A percentile compares a stretch with the other conserved stretches of the same genome.
Evolutionary conservation across 257 asterid species (phyloP).

Genomic region (Coffea canephora): DNA sequence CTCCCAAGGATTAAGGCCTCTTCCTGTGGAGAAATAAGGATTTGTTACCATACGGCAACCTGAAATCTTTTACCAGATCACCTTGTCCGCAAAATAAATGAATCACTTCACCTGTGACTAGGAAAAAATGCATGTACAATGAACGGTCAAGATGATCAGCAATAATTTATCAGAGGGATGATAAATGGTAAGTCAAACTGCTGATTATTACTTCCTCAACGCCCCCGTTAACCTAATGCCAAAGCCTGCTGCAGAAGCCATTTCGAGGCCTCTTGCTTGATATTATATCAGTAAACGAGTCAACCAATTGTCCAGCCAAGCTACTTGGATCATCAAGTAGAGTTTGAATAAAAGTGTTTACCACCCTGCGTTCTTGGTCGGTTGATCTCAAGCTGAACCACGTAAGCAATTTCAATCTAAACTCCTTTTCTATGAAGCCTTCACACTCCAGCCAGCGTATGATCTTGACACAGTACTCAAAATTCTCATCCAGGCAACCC

Average conservation of each 20-base stretch:
- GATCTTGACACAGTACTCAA: slow-evolving; percentile 77
- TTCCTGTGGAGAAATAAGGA: slow-evolving; percentile 16
- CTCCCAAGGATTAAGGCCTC: slow-evolving; percentile 6
- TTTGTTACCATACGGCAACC: slow-evolving; percentile 14
- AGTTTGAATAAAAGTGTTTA: slow-evolving; percentile 77
- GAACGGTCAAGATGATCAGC: slow-evolving; percentile 25
- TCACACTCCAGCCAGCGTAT: slow-evolving; percentile 92
- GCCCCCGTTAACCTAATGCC: slow-evolving; percentile 35
- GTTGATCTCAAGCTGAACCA: slow-evolving; percentile 92
- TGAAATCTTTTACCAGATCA: slow-evolving; percentile 9
- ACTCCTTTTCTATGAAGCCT: slow-evolving; percentile 70
- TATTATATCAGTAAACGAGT: slow-evolving; percentile 42
- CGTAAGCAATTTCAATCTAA: slow-evolving; percentile 79
- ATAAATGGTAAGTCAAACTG: slow-evolving; percentile 15
- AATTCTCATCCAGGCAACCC: slow-evolving; percentile 69
- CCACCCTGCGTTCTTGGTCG: slow-evolving; percentile 90
- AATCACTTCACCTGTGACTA: slow-evolving; percentile 22
- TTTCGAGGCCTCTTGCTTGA: slow-evolving; percentile 46
- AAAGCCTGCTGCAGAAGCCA: slow-evolving; percentile 48
- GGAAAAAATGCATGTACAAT: slow-evolving; percentile 33
- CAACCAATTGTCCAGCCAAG: slow-evolving; percentile 73
- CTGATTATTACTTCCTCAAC: not conserved
- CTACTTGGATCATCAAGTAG: slow-evolving; percentile 73
- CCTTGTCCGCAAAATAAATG: slow-evolving; percentile 24
- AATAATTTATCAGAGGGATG: slow-evolving; percentile 15